A percentile compares a stretch with the other conserved stretches of the same genome.
Evolutionary conservation across 2,329 filamentous ascomycete genomes (phyloP).

Genomic region (Amesomyces nigricolor): DNA sequence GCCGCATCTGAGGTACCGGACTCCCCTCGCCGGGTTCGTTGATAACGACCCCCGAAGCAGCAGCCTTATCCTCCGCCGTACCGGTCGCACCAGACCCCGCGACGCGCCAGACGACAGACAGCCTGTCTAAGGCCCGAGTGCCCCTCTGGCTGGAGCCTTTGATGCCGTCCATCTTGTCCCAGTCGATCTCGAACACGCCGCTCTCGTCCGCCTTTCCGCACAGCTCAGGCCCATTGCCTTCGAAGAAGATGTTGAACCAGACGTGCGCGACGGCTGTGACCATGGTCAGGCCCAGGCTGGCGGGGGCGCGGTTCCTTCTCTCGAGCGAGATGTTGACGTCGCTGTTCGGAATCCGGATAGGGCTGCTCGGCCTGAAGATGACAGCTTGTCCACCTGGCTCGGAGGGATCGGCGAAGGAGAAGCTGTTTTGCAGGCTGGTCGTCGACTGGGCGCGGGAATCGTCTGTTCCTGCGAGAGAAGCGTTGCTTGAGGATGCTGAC

Average conservation of each 20-base stretch:
- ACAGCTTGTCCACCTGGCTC: conserved; percentile 64
- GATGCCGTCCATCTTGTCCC: conserved; percentile 81
- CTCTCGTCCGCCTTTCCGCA: conserved; percentile 59
- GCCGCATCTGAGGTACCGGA: conserved; percentile 60
- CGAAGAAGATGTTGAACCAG: conserved; percentile 96
- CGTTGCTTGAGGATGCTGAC: conserved; percentile 13
- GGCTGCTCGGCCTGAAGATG: conserved; percentile 66
- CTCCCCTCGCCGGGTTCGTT: conserved; percentile 61
- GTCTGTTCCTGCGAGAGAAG: conserved; percentile 1
- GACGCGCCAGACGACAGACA: conserved; percentile 78
- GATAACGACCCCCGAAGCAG: conserved; percentile 39
- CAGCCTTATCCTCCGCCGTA: conserved; percentile 16
- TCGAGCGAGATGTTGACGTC: conserved; percentile 91
- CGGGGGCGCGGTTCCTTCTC: conserved; percentile 71
- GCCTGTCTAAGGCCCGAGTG: conserved; percentile 69
- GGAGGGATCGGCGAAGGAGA: conserved; percentile 32
- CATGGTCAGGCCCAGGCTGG: conserved; percentile 76
- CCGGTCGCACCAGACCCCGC: conserved; percentile 27
- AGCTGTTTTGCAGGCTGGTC: conserved; percentile 13
- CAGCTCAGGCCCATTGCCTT: conserved; percentile 69
- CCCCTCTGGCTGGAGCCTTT: conserved; percentile 84
- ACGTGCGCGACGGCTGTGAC: conserved; percentile 90
- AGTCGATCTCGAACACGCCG: conserved; percentile 55
- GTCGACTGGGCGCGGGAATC: conserved; percentile 16
- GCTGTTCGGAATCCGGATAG: conserved; percentile 68